phyloP scores from a whole-genome alignment of 2,329 filamentous ascomycete genomes.

The Colletotrichum sp. region DNA sequence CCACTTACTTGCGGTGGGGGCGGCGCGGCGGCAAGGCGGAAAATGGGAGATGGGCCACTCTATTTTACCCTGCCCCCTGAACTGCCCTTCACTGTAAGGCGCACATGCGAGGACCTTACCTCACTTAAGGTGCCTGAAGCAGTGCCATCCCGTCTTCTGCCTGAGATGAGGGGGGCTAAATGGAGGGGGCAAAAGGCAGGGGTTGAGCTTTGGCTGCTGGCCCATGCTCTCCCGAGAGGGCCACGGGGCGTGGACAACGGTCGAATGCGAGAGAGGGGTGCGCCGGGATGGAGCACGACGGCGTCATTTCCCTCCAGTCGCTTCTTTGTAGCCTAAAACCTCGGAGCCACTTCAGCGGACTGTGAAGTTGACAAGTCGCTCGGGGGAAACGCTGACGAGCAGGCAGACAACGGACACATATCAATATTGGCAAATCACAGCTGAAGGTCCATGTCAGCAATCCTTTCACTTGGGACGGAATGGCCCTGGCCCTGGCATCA shows the following conservation, averaged over 20 bases:
- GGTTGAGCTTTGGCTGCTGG: constrained; percentile 4
- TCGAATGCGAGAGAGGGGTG: neutral
- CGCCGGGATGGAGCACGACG: neutral
- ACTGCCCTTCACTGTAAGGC: neutral
- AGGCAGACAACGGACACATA: neutral
- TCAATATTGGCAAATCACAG: neutral
- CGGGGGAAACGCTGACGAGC: neutral
- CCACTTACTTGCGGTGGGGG: constrained; percentile 7
- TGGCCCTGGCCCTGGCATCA: neutral
- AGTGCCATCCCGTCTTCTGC: constrained; percentile 21
- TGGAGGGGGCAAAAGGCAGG: constrained; percentile 1
- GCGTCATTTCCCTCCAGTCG: neutral
- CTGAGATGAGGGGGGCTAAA: constrained; percentile 15
- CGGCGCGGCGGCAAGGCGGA: neutral
- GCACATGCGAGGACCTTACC: constrained; percentile 10
- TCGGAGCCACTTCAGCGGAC: neutral
- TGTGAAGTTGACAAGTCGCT: neutral
- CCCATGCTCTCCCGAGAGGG: constrained; percentile 8
- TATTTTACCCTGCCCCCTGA: neutral
- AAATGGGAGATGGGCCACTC: neutral
- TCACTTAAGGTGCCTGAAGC: constrained; percentile 12
- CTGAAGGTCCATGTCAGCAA: neutral
- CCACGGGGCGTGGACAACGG: neutral
- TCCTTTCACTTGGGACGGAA: neutral
- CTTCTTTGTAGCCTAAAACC: neutral